Conservation (phyloP, 306 rosid species). For the Geum urbanum region DNA sequence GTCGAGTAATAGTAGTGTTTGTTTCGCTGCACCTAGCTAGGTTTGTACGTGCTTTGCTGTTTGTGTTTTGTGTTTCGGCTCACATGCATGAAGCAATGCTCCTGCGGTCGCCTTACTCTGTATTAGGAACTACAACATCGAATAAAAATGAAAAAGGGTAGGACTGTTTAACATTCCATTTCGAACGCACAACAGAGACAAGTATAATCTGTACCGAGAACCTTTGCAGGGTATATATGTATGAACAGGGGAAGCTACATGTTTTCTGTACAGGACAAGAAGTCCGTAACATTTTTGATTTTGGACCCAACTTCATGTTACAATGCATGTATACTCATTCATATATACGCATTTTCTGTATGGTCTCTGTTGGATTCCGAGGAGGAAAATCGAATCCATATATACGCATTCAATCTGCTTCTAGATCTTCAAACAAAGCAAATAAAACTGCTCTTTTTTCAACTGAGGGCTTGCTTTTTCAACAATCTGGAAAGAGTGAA, state of each 20-base stretch:
- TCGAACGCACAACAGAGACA: neutral
- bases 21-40: too few species aligned
- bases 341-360: too few species aligned
- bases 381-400: neutral
- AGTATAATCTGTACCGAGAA: neutral
- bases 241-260: neutral
- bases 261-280: slow-evolving; percentile 2
- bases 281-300: neutral
- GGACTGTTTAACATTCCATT: neutral
- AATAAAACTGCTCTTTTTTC: slow-evolving; percentile 46
- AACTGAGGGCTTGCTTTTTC: slow-evolving; percentile 52
- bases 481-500: slow-evolving; percentile 46
- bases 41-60: too few species aligned
- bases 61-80: too few species aligned
- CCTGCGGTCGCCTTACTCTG: too few species aligned
- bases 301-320: slow-evolving; percentile 7
- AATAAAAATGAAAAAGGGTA: neutral
- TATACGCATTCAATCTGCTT: slow-evolving; percentile 20
- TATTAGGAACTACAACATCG: neutral
- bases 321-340: too few species aligned
- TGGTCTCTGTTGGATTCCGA: neutral
- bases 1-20: too few species aligned
- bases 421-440: slow-evolving; percentile 51
- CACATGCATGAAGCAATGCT: too few species aligned
- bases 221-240: neutral